phyloP scores from a whole-genome alignment of 2,329 filamentous ascomycete genomes.

The Nemania serpens region DNA sequence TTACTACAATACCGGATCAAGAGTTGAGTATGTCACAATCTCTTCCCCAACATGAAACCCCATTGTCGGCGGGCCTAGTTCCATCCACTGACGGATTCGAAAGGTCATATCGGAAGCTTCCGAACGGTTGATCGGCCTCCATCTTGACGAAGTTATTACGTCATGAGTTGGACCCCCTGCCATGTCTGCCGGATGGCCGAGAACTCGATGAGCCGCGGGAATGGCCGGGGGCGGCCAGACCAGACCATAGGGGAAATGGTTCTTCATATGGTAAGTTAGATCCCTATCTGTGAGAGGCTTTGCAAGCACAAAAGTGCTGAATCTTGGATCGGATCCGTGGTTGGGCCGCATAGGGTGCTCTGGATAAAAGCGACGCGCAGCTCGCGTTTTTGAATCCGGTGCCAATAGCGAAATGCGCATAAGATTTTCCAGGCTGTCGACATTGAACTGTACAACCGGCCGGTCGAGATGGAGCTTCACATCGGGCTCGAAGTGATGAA shows the following conservation, averaged over 20 bases:
- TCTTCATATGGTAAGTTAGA: slow-evolving; percentile 39
- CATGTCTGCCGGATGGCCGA: slow-evolving; percentile 38
- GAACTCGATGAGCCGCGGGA: slow-evolving; percentile 63
- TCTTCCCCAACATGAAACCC: slow-evolving; percentile 59
- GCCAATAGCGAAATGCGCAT: slow-evolving; percentile 28
- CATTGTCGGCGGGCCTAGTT: slow-evolving; percentile 56
- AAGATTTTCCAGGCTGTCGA: slow-evolving; percentile 34
- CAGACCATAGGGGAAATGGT: slow-evolving; percentile 51
- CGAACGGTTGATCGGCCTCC: slow-evolving; percentile 48
- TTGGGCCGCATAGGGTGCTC: slow-evolving; percentile 60
- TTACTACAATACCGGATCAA: slow-evolving; percentile 71
- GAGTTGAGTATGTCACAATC: slow-evolving; percentile 68
- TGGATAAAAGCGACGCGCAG: slow-evolving; percentile 48
- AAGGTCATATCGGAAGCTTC: slow-evolving; percentile 74
- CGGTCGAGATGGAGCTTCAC: slow-evolving; percentile 75
- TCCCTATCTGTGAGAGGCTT: slow-evolving; percentile 50
- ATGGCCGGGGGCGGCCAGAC: slow-evolving; percentile 79
- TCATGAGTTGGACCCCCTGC: slow-evolving; percentile 21
- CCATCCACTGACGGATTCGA: slow-evolving; percentile 75
- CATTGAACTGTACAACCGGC: slow-evolving; percentile 66
- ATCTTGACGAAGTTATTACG: slow-evolving; percentile 33
- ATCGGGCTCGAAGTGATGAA: slow-evolving; percentile 73
- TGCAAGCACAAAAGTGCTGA: slow-evolving; percentile 71
- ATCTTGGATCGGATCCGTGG: slow-evolving; percentile 54
- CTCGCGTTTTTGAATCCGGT: slow-evolving; percentile 8